Evolutionary conservation across 2,329 filamentous ascomycete species (phyloP).

Genomic region (Myrmaecium sp.): DNA sequence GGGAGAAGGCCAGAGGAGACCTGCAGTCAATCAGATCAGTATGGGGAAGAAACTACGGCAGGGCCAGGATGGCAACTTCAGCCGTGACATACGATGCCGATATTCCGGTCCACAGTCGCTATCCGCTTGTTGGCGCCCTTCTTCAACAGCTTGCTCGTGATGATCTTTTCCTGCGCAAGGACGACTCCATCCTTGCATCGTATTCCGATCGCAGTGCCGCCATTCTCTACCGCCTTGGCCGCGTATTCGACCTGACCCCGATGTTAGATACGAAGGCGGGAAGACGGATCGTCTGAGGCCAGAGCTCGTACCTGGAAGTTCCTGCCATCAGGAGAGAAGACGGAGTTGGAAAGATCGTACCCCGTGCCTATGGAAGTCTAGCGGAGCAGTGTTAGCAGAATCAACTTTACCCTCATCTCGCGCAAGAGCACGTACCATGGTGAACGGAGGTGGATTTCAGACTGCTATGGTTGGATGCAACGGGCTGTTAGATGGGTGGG

Average conservation of each 20-base stretch:
- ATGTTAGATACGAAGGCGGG: slow-evolving; percentile 5
- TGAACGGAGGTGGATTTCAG: too few species aligned
- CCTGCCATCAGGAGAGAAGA: slow-evolving; percentile 96
- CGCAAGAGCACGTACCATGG: too few species aligned
- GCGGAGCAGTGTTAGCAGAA: too few species aligned
- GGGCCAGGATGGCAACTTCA: too few species aligned
- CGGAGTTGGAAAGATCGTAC: slow-evolving; percentile 98
- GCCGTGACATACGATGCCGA: slow-evolving; percentile 65
- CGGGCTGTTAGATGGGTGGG: too few species aligned
- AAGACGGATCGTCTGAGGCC: neutral
- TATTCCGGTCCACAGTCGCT: slow-evolving; percentile 80
- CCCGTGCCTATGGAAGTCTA: slow-evolving; percentile 99
- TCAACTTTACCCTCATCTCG: too few species aligned
- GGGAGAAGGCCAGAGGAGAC: slow-evolving; percentile 88
- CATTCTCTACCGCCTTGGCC: slow-evolving; percentile 95
- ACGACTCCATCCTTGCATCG: slow-evolving; percentile 95
- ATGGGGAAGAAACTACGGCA: too few species aligned
- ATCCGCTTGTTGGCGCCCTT: slow-evolving; percentile 93
- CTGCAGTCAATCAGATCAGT: slow-evolving; percentile 28
- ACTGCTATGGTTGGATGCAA: too few species aligned
- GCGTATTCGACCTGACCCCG: slow-evolving; percentile 67
- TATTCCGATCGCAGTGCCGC: slow-evolving; percentile 89
- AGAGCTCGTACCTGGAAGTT: slow-evolving; percentile 67
- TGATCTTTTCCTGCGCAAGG: slow-evolving; percentile 89
- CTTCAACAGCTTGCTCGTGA: slow-evolving; percentile 90